These are phyloP conservation scores for Aspergillus hortae DNA, from an alignment of 2,329 filamentous ascomycete genomes.

Conservation along the genomic window DNA sequence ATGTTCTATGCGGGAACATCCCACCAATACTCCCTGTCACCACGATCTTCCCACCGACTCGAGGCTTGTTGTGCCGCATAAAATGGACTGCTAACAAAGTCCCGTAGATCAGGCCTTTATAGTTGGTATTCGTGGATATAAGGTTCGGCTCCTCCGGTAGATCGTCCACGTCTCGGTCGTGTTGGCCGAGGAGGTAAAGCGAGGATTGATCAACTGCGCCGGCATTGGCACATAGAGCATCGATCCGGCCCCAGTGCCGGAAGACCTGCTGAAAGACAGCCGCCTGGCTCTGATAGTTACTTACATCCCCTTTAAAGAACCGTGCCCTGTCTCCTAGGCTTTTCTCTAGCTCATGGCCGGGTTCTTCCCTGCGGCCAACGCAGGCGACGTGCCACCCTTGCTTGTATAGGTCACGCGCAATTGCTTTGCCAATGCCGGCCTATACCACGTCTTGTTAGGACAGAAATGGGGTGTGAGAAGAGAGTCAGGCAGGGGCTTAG, in stretches of 20 bases:
- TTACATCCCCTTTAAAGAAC: slow-evolving; percentile 47
- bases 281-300: slow-evolving; percentile 46
- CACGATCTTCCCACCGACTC: slow-evolving; percentile 44
- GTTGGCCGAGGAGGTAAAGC: slow-evolving; percentile 42
- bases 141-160: slow-evolving; percentile 47
- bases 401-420: slow-evolving; percentile 35
- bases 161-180: slow-evolving; percentile 24
- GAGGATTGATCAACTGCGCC: slow-evolving; percentile 48
- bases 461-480: neutral
- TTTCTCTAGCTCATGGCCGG: slow-evolving; percentile 33
- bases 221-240: slow-evolving; percentile 50
- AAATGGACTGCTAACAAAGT: slow-evolving; percentile 51
- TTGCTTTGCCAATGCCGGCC: slow-evolving; percentile 48
- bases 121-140: slow-evolving; percentile 47
- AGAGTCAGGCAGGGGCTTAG: no score
- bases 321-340: slow-evolving; percentile 29
- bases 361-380: slow-evolving; percentile 36
- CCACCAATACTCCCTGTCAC: slow-evolving; percentile 44
- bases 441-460: slow-evolving; percentile 14
- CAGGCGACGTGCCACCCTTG: slow-evolving; percentile 32
- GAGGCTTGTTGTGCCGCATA: slow-evolving; percentile 47
- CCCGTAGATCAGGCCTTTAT: slow-evolving; percentile 51
- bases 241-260: slow-evolving; percentile 44
- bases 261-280: slow-evolving; percentile 43
- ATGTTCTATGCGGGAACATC: slow-evolving; percentile 42